Percentiles rank a stretch among this genome's conserved stretches.
These are phyloP conservation scores for Chlamydomonas reinhardtii DNA, from an alignment of 163 green algal species.

Conservation along the genomic window DNA sequence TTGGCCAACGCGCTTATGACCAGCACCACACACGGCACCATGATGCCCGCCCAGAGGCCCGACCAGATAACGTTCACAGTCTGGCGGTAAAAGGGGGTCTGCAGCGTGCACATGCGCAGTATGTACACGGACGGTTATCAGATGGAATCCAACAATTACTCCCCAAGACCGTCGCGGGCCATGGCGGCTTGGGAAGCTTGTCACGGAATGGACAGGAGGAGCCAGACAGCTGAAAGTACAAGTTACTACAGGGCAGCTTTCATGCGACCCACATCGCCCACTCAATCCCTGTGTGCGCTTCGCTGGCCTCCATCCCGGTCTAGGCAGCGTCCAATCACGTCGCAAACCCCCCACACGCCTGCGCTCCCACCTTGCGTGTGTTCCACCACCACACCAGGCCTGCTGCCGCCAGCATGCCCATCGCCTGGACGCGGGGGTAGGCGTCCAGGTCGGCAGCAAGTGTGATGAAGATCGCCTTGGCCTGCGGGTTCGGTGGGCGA, in stretches of 20 bases:
- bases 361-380: background rate
- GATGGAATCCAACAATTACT: too few species aligned
- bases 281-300: too few species aligned
- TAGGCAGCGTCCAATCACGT: too few species aligned
- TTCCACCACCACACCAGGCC: conserved; percentile 30
- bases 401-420: background rate
- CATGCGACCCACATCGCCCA: too few species aligned
- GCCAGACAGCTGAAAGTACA: too few species aligned
- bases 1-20: background rate
- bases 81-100: conserved; percentile 50
- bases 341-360: too few species aligned
- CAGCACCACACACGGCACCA: background rate
- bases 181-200: background rate
- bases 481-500: background rate
- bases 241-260: background rate
- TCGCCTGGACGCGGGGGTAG: conserved; percentile 6
- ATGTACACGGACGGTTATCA: background rate
- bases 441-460: background rate
- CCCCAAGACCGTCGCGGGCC: background rate
- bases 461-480: conserved; percentile 24
- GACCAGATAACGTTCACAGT: conserved; percentile 25
- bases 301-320: too few species aligned
- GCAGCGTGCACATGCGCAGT: background rate
- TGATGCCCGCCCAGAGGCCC: conserved; percentile 27
- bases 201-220: background rate